Conservation (phyloP, 345 rosid genomes). For the Brassica incana region DNA sequence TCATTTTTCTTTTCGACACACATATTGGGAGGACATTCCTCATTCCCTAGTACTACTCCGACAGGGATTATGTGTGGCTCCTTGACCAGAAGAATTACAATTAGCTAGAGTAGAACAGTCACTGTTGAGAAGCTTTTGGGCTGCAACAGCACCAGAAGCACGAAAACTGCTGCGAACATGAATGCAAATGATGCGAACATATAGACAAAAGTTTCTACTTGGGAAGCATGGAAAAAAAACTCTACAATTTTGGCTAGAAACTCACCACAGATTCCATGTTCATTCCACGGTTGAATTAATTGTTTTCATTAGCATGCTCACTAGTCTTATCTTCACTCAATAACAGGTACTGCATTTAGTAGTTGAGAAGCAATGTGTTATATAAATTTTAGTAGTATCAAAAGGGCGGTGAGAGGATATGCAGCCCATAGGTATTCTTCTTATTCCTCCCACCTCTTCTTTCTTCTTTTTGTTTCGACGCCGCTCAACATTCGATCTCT, state of each 20-base stretch:
- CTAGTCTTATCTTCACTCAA: slow-evolving; percentile 26
- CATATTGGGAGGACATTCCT: slow-evolving; percentile 31
- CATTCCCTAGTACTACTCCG: slow-evolving; percentile 36
- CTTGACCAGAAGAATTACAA: slow-evolving; percentile 45
- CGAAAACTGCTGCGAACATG: slow-evolving; percentile 66
- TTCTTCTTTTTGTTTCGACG: no score
- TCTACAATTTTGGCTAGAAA: slow-evolving; percentile 4
- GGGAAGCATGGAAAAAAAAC: neutral
- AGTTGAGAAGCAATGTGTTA: no score
- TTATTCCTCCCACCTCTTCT: no score
- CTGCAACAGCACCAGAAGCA: slow-evolving; percentile 38
- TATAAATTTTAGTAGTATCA: no score
- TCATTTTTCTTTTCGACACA: slow-evolving; percentile 32
- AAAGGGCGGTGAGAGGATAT: no score
- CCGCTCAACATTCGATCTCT: no score
- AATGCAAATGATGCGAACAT: neutral
- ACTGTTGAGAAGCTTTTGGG: slow-evolving; percentile 29
- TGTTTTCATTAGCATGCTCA: slow-evolving; percentile 19
- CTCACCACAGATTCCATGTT: slow-evolving; percentile 46
- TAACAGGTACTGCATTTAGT: slow-evolving; percentile 14
- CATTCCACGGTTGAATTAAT: slow-evolving; percentile 20
- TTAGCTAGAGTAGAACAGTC: slow-evolving; percentile 28
- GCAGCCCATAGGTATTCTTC: no score
- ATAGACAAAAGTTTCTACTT: neutral
- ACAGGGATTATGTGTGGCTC: slow-evolving; percentile 22